phyloP scores from a whole-genome alignment of 257 asterid genomes.

The Euphrasia confusa region DNA sequence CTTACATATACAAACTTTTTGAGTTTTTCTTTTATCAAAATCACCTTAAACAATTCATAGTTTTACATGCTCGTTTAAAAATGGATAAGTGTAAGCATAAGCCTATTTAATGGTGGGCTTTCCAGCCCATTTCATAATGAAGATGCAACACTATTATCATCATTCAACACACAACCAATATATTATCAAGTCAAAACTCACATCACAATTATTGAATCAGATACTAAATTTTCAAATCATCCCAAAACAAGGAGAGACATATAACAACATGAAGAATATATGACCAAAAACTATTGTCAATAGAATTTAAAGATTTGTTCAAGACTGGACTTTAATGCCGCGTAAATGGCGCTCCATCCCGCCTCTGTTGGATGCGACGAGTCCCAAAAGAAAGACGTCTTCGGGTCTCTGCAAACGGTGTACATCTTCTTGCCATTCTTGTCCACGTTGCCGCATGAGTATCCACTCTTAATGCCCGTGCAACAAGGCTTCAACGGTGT shows the following conservation, averaged over 20 bases:
- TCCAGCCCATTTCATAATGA: too few species aligned
- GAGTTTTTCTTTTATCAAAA: too few species aligned
- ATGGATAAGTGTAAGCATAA: too few species aligned
- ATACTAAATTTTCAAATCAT: too few species aligned
- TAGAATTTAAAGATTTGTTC: constrained; percentile 28
- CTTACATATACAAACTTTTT: too few species aligned
- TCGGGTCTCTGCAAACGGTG: constrained; percentile 54
- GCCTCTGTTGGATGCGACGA: constrained; percentile 72
- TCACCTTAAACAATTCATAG: too few species aligned
- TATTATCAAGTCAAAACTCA: too few species aligned
- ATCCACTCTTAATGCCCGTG: constrained; percentile 40
- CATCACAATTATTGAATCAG: too few species aligned
- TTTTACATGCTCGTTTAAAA: too few species aligned
- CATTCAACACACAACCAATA: too few species aligned
- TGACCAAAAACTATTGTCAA: background rate
- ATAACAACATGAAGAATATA: background rate
- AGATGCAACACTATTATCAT: too few species aligned
- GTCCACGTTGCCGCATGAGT: constrained; percentile 51
- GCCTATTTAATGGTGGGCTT: too few species aligned
- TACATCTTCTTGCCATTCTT: constrained; percentile 59
- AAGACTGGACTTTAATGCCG: constrained; percentile 36
- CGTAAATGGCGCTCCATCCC: constrained; percentile 76
- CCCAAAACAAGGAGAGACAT: background rate
- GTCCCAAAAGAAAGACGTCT: constrained; percentile 79
- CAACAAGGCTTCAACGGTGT: constrained; percentile 79